Conservation (phyloP, 257 asterid genomes). For the Capsicum pubescens region DNA sequence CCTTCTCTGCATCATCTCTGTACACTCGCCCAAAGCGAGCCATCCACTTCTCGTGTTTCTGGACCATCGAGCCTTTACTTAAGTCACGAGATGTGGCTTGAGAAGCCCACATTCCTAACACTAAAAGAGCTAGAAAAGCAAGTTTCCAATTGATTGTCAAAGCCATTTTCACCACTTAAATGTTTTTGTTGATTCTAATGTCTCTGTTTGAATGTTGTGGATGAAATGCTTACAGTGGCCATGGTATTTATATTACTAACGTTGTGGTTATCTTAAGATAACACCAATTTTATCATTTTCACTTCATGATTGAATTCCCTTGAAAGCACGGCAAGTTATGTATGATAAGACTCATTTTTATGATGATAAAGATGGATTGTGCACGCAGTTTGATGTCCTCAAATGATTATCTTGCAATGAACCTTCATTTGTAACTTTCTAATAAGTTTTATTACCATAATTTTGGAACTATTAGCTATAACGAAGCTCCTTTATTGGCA, state of each 20-base stretch:
- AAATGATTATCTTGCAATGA: not conserved
- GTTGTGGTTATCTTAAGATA: not conserved
- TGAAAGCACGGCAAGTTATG: not conserved
- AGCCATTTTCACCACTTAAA: conserved; percentile 36
- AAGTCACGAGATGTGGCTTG: conserved; percentile 37
- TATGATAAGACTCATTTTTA: not conserved
- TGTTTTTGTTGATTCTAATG: not conserved
- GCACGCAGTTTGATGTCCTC: not conserved
- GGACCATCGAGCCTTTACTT: conserved; percentile 38
- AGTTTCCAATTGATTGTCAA: conserved; percentile 29
- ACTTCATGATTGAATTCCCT: not conserved
- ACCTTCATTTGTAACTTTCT: not conserved
- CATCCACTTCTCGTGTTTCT: conserved; percentile 52
- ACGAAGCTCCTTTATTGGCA: not conserved
- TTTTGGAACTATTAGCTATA: not conserved
- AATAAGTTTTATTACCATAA: not conserved
- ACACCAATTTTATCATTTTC: not conserved
- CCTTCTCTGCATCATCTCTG: conserved; percentile 47
- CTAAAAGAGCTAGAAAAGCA: conserved; percentile 29
- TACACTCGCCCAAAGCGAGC: conserved; percentile 44
- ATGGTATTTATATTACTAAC: conserved; percentile 20
- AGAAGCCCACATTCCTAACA: conserved; percentile 39
- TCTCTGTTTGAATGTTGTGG: conserved; percentile 22
- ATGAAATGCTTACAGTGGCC: not conserved
- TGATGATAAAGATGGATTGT: not conserved